These are phyloP conservation scores for Cystobasidium sp. DNA, from an alignment of 1,284 basidiomycete species.

Conservation along the genomic window DNA sequence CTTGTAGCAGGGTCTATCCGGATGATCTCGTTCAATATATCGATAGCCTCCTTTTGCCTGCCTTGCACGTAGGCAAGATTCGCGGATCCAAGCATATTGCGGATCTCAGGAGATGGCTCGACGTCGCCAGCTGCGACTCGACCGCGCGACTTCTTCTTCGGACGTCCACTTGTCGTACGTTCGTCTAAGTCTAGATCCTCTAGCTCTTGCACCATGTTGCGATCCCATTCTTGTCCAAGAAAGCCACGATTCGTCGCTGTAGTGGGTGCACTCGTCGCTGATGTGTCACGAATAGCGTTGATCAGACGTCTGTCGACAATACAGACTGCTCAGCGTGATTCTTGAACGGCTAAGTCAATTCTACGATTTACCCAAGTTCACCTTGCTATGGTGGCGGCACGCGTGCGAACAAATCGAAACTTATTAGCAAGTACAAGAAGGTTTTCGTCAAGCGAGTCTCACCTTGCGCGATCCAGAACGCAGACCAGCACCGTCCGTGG, in stretches of 20 bases:
- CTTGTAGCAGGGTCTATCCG: conserved; percentile 85
- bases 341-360: neutral
- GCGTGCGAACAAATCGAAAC: too few relatives aligned
- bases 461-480: too few relatives aligned
- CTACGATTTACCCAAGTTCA: conserved; percentile 13
- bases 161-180: neutral
- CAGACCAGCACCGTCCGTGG: neutral
- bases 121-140: conserved; percentile 13
- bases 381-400: neutral
- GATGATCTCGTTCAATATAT: conserved; percentile 87
- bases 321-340: too few relatives aligned
- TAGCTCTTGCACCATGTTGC: conserved; percentile 38
- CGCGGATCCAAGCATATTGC: conserved; percentile 73
- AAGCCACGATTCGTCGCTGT: conserved; percentile 34
- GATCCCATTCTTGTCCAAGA: conserved; percentile 44
- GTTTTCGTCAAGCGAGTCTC: too few relatives aligned
- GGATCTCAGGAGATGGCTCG: conserved; percentile 41
- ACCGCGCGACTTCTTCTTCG: conserved; percentile 18
- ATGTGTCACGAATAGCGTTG: conserved; percentile 36
- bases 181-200: conserved; percentile 42
- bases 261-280: conserved; percentile 29
- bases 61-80: conserved; percentile 83
- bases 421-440: too few relatives aligned
- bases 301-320: conserved; percentile 18
- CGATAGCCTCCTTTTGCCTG: conserved; percentile 71